A percentile compares a stretch with the other conserved stretches of the same genome.
Evolutionary conservation across 257 asterid species (phyloP).

Genomic region (Thymus mandschuricus): DNA sequence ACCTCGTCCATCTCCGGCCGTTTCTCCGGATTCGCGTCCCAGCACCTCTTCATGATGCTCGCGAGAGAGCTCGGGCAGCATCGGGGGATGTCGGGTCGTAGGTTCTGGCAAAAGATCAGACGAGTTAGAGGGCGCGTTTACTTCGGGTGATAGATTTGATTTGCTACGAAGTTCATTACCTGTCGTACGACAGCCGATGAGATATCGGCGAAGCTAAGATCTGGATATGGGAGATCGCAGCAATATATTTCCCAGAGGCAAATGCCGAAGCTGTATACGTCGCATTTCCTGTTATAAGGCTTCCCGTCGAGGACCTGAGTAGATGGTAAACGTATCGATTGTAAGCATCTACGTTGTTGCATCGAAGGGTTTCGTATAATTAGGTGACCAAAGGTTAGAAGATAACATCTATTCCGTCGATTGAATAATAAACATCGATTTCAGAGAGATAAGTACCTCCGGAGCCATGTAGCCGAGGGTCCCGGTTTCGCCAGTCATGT

Average conservation of each 20-base stretch:
- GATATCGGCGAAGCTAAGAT: constrained; percentile 77
- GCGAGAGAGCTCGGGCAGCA: constrained; percentile 74
- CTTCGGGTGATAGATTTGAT: neutral
- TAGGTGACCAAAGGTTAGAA: too few species aligned
- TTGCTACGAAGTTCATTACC: constrained; percentile 29
- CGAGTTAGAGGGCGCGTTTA: too few species aligned
- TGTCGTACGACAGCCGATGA: constrained; percentile 77
- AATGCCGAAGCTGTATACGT: constrained; percentile 77
- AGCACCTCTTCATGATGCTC: constrained; percentile 69
- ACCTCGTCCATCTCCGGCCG: constrained; percentile 92
- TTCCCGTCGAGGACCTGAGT: constrained; percentile 74
- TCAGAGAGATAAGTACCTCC: constrained; percentile 49
- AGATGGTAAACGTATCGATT: constrained; percentile 10
- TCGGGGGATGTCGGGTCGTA: constrained; percentile 79
- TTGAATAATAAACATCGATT: too few species aligned
- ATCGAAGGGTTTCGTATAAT: too few species aligned
- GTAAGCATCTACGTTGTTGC: neutral
- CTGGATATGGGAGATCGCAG: constrained; percentile 73
- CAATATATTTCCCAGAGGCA: constrained; percentile 86
- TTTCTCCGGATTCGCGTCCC: constrained; percentile 75
- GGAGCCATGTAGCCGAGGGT: constrained; percentile 95
- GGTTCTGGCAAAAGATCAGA: constrained; percentile 41
- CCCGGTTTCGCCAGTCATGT: constrained; percentile 95
- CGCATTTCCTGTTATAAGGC: constrained; percentile 85
- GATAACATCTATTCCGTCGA: too few species aligned